Percentiles rank a stretch among this genome's conserved stretches.
phyloP scores from a whole-genome alignment of 805 yeast genomes.

The Debaryomyces hansenii region DNA sequence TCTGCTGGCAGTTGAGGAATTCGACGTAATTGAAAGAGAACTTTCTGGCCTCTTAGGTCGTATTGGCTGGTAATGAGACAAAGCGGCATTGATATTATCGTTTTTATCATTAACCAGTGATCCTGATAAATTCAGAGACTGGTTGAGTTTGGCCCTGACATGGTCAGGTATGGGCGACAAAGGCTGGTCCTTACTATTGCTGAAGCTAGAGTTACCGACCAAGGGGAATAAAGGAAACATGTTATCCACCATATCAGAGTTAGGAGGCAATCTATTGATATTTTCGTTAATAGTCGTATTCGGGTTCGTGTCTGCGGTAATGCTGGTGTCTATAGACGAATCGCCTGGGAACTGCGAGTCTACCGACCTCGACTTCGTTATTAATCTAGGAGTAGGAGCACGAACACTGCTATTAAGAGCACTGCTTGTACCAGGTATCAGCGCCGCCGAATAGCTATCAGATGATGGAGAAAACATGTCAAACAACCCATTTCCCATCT shows the following conservation, averaged over 20 bases:
- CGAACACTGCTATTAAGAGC: not conserved
- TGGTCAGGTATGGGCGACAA: constrained; percentile 28
- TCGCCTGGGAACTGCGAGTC: not conserved
- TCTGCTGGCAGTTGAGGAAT: constrained; percentile 23
- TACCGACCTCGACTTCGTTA: not conserved
- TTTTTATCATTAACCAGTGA: not conserved
- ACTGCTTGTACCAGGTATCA: too few species aligned
- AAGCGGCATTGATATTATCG: not conserved
- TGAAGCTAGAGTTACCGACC: constrained; percentile 39
- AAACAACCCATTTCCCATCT: constrained; percentile 27
- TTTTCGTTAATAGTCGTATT: constrained; percentile 4
- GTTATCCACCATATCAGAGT: constrained; percentile 29
- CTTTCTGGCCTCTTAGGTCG: constrained; percentile 41
- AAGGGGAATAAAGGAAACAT: constrained; percentile 46
- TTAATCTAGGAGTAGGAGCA: not conserved
- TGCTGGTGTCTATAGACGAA: not conserved
- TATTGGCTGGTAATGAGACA: constrained; percentile 19
- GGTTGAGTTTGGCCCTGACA: not conserved
- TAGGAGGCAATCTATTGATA: constrained; percentile 7
- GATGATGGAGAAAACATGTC: constrained; percentile 24
- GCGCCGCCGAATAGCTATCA: not conserved
- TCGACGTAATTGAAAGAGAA: constrained; percentile 39
- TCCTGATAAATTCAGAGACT: not conserved
- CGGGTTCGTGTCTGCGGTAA: not conserved
- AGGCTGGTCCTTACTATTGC: constrained; percentile 34